Base-by-base conservation (phyloP, 768 basidiomycete species). In the Podaxis sp. region DNA sequence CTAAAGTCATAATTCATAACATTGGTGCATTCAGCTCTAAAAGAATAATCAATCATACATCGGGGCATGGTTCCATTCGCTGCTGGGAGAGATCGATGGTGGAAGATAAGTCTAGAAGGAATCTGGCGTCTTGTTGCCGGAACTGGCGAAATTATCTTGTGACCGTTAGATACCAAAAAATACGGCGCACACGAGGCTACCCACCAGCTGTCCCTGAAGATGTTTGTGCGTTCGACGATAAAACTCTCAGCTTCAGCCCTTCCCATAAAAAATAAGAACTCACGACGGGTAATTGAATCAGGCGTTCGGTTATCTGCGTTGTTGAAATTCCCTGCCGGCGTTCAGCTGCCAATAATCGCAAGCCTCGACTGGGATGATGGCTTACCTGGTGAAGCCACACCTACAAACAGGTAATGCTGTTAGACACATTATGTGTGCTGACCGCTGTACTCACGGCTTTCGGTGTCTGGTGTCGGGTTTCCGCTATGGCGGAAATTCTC, bases 381-480 rank as follows among this genome's bases (percentile, higher is more conserved):
- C n/a, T 12, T 50, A 50, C 49, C 49, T 26, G 49, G 49, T 13
- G 10, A 17, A 15, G 26, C 49, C 1, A 11, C 22, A 15, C 49
- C 49, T 50, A 50, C 26, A 15, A 24, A 12, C 13, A 22, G 22
- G 22, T 24, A 24, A 12, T 26, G 24, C 12, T 13, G 49, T 50
- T 26, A 50, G 26, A 50, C 13, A 12, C 26, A 22, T 4, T 6
- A 7, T 37, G 20, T 7, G 17, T 44, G 13, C 4, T 15, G 40
- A 33, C 8, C 30, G 20, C 28, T 4, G 22, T 22, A 49, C 57
- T 33, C 44, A 58, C 57, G 46, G 12, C 30, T 46, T n/a, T 58
- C 57, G n/a, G 44, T 17, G 12, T 58, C 57, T 26, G 57, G 57
- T 7, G 57, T 58, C 8, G 48, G 2, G 41, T 58, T 58, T 15